These are phyloP conservation scores for Bipolaris gigantea DNA, from an alignment of 2,329 filamentous ascomycete genomes.

Conservation along the genomic window DNA sequence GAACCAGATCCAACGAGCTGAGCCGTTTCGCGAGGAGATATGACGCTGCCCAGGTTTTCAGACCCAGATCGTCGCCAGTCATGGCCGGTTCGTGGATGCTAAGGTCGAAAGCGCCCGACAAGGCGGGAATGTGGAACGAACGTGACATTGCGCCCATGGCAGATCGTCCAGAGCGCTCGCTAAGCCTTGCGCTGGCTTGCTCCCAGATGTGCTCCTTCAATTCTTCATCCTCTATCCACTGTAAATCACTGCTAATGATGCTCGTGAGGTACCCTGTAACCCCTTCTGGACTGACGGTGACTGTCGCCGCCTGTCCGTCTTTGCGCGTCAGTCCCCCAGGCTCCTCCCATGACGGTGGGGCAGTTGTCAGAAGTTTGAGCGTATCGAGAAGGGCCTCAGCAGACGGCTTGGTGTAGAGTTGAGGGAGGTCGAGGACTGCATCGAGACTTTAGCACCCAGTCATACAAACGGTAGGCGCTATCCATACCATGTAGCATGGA, in stretches of 20 bases:
- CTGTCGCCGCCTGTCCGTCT: conserved; percentile 32
- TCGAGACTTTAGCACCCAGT: conserved; percentile 14
- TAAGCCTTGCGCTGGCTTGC: conserved; percentile 74
- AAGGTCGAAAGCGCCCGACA: conserved; percentile 55
- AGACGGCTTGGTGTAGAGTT: conserved; percentile 75
- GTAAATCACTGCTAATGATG: conserved; percentile 67
- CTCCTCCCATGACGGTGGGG: conserved; percentile 69
- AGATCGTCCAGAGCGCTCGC: conserved; percentile 80
- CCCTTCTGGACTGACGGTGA: conserved; percentile 51
- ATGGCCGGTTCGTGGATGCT: conserved; percentile 82
- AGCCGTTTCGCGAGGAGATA: conserved; percentile 81
- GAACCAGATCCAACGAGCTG: conserved; percentile 33
- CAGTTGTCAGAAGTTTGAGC: conserved; percentile 67
- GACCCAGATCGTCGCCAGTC: conserved; percentile 82
- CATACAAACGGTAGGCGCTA: not conserved
- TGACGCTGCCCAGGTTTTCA: conserved; percentile 95
- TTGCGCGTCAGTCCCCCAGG: conserved; percentile 30
- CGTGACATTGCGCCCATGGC: conserved; percentile 67
- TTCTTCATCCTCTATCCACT: conserved; percentile 69
- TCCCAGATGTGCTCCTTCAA: conserved; percentile 73
- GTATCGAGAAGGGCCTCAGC: conserved; percentile 64
- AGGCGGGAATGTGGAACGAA: conserved; percentile 59
- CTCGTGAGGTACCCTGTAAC: conserved; percentile 68
- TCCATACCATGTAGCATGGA: conserved; percentile 33
- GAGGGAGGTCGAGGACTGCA: conserved; percentile 75